These are phyloP conservation scores for Morella rubra DNA, from an alignment of 306 rosid species.

Conservation along the genomic window DNA sequence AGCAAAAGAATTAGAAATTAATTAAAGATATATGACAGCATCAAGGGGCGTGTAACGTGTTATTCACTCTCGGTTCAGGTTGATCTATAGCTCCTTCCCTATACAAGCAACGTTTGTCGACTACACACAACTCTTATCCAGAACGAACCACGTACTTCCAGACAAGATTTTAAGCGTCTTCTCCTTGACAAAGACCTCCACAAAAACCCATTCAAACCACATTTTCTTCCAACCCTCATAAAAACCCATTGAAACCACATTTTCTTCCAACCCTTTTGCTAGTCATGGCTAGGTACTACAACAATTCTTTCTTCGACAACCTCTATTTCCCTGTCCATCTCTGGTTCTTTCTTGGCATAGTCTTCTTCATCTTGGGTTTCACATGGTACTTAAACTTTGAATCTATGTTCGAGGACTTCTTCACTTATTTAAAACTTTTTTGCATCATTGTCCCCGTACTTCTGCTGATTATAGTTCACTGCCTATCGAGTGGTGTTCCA, in stretches of 20 bases:
- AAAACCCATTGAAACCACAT: not conserved
- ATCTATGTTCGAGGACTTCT: slow-evolving; percentile 47
- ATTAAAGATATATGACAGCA: not conserved
- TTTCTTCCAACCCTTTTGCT: not conserved
- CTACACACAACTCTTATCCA: slow-evolving; percentile 10
- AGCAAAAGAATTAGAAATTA: not conserved
- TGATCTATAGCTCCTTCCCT: not conserved
- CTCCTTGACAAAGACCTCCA: not conserved
- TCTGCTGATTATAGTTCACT: slow-evolving; percentile 49
- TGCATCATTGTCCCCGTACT: slow-evolving; percentile 56
- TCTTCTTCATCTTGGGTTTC: slow-evolving; percentile 52
- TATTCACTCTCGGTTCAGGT: not conserved
- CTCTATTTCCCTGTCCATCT: slow-evolving; percentile 63
- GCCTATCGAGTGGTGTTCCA: slow-evolving; percentile 46
- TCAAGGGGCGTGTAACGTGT: not conserved
- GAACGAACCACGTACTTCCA: slow-evolving; percentile 25
- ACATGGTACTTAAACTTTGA: slow-evolving; percentile 80
- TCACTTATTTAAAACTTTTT: slow-evolving; percentile 52
- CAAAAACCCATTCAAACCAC: not conserved
- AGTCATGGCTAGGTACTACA: slow-evolving; percentile 48
- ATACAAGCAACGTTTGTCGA: slow-evolving; percentile 15
- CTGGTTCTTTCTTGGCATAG: slow-evolving; percentile 46
- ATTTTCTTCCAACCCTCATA: not conserved
- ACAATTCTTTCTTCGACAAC: slow-evolving; percentile 47
- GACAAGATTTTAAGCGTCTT: slow-evolving; percentile 2